Conservation (phyloP, 805 yeast species). For the Kazachstania psychrophila region DNA sequence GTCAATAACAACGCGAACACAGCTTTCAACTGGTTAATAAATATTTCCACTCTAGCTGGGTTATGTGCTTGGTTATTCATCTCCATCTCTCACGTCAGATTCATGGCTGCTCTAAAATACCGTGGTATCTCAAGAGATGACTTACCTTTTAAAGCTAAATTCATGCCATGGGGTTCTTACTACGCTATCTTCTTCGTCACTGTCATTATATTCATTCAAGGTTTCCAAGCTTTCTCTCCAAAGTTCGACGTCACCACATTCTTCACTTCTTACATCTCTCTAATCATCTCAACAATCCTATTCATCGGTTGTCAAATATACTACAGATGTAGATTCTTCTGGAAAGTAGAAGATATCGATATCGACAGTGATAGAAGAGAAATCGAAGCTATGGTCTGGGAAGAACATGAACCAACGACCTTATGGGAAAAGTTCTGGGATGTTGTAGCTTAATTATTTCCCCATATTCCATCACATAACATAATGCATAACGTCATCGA, state of each 20-base stretch:
- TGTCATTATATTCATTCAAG: slow-evolving; percentile 59
- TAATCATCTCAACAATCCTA: slow-evolving; percentile 42
- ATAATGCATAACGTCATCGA: too few species aligned
- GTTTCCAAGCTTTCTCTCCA: slow-evolving; percentile 52
- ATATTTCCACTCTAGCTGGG: slow-evolving; percentile 60
- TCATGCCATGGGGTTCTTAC: slow-evolving; percentile 57
- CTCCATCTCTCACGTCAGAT: slow-evolving; percentile 49
- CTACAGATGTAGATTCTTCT: slow-evolving; percentile 39
- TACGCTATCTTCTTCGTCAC: slow-evolving; percentile 46
- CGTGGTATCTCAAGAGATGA: slow-evolving; percentile 55
- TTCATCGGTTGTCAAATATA: slow-evolving; percentile 45
- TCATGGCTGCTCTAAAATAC: slow-evolving; percentile 48
- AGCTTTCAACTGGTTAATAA: slow-evolving; percentile 59
- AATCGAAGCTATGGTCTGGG: slow-evolving; percentile 47
- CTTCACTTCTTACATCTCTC: slow-evolving; percentile 56
- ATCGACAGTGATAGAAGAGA: slow-evolving; percentile 55
- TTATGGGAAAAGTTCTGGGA: slow-evolving; percentile 49
- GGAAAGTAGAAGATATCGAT: slow-evolving; percentile 50
- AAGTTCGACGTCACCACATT: slow-evolving; percentile 43
- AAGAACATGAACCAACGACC: slow-evolving; percentile 41
- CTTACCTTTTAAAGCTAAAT: slow-evolving; percentile 58
- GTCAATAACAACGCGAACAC: slow-evolving; percentile 40
- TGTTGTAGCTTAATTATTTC: slow-evolving; percentile 19
- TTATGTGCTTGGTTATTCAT: slow-evolving; percentile 60
- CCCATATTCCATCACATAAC: too few species aligned